Base-by-base conservation (phyloP, 2,329 filamentous ascomycete genomes). In the Neocucurbitaria cava region DNA sequence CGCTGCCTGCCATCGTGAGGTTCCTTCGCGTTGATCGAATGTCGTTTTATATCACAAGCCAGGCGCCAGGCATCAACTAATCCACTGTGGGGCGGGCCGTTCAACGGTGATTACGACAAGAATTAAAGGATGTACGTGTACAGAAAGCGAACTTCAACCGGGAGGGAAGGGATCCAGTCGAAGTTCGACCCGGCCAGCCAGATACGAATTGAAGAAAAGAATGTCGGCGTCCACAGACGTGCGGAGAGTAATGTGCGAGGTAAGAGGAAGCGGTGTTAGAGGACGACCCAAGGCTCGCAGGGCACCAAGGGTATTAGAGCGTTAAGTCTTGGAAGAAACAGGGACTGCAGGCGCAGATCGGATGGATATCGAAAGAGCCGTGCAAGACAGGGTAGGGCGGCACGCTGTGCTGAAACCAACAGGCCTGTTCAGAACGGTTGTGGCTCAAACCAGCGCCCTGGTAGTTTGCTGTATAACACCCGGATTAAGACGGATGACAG, bases 101-200 rank as follows among this genome's bases (percentile, higher is more conserved):
- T 71, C 66, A 71, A 70, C 65, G 66, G 70, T 63, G 56, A 74
- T 74, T 73, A 74, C 45, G 58, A 61, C 48, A 62, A 59, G 31
- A 53, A 74, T 71, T 72, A 72, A 73, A 72, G 64, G 64, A 56
- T 59, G 63, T 73, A 72, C 45, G 57, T 59, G 45, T 62, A 63
- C 64, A 59, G 52, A 69, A 71, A 68, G 63, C 58, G 64, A 72
- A 67, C 61, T 61, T 64, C 64, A 64, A 69, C 71, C 59, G 61
- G 70, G 66, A 68, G 63, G 52, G 54, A 61, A 59, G 61, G 58
- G 49, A 63, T 72, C 62, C 69, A 74, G 71, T 74, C 58, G 63
- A 69, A 70, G 64, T 74, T 70, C 65, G 71, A 74, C 70, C 72
- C 72, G 73, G 73, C 73, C 73, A 76, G 73, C 73, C 71, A 75